These are phyloP conservation scores for Cupressus sempervirens DNA, from an alignment of 75 land plant genomes.

Conservation along the genomic window DNA sequence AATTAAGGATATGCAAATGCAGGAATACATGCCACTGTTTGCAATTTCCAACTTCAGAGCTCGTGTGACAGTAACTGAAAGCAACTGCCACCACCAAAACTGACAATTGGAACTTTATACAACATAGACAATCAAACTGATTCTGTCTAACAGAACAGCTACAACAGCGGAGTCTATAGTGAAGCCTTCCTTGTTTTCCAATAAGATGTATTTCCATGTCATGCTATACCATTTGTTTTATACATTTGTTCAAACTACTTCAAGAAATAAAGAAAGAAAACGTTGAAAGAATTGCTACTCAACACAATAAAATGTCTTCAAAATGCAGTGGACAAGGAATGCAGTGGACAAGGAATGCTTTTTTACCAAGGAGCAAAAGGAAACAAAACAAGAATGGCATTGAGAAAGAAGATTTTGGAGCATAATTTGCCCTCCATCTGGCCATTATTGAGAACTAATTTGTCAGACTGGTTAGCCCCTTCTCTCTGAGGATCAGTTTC, in stretches of 20 bases:
- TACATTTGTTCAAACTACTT: background rate
- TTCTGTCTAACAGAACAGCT: background rate
- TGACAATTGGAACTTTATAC: background rate
- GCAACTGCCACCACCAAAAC: background rate
- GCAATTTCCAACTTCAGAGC: background rate
- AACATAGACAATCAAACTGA: background rate
- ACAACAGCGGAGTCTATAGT: background rate
- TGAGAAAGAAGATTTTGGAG: too few species aligned
- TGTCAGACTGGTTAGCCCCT: too few species aligned
- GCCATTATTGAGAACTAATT: too few species aligned
- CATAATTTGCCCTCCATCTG: too few species aligned
- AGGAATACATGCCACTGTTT: background rate
- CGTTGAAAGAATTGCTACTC: background rate
- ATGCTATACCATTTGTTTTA: background rate
- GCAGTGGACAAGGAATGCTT: background rate
- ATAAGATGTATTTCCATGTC: background rate
- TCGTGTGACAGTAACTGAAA: background rate
- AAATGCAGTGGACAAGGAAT: background rate
- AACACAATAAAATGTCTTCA: background rate
- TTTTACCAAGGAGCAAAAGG: too few species aligned
- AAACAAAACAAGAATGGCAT: too few species aligned
- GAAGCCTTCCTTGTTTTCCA: background rate
- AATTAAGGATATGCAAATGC: background rate
- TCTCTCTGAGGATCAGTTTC: too few species aligned
- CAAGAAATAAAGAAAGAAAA: background rate